These are phyloP conservation scores for Verticillium albo-atrum DNA, from an alignment of 2,329 filamentous ascomycete genomes.

Conservation along the genomic window DNA sequence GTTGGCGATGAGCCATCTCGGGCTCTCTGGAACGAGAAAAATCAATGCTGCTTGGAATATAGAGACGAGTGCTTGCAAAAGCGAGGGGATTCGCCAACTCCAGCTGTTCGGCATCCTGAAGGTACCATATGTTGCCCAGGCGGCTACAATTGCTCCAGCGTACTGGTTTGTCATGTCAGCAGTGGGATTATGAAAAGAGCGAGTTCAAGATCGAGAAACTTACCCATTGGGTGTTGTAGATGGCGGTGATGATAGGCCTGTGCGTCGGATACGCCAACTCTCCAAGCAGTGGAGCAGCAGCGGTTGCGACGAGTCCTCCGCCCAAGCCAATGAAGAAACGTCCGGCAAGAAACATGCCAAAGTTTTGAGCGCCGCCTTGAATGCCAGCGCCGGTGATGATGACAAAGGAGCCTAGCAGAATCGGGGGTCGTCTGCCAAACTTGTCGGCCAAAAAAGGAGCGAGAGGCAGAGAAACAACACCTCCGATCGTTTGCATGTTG, in stretches of 20 bases:
- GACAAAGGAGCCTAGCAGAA: slow-evolving; percentile 48
- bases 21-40: slow-evolving; percentile 41
- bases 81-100: slow-evolving; percentile 46
- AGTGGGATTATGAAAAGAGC: background rate
- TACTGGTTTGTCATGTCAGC: background rate
- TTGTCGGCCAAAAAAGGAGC: slow-evolving; percentile 51
- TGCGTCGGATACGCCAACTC: slow-evolving; percentile 49
- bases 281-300: slow-evolving; percentile 46
- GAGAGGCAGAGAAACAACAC: slow-evolving; percentile 51
- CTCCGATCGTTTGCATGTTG: slow-evolving; percentile 56
- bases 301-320: slow-evolving; percentile 34
- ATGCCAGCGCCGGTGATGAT: slow-evolving; percentile 53
- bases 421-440: slow-evolving; percentile 47
- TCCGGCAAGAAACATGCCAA: slow-evolving; percentile 54
- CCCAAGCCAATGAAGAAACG: background rate
- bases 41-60: slow-evolving; percentile 45
- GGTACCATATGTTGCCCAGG: slow-evolving; percentile 47
- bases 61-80: slow-evolving; percentile 44
- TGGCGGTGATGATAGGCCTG: slow-evolving; percentile 43
- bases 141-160: slow-evolving; percentile 28
- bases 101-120: slow-evolving; percentile 37
- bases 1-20: slow-evolving; percentile 34
- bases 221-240: slow-evolving; percentile 56
- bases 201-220: slow-evolving; percentile 27
- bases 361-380: slow-evolving; percentile 42